Base-by-base conservation (phyloP, 257 asterid genomes). In the Misopates orontium region DNA sequence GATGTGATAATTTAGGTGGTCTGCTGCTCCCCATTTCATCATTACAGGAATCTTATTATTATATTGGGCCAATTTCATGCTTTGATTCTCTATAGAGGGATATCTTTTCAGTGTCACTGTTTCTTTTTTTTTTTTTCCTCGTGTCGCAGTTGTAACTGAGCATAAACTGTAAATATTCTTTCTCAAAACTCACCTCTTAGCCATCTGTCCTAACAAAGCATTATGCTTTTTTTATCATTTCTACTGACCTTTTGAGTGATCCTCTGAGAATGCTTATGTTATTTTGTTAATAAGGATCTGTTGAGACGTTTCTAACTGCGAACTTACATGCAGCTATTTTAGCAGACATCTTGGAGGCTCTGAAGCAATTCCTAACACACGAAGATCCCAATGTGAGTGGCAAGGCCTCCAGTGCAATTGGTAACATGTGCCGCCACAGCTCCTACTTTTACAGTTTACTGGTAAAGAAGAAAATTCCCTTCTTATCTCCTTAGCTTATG, bases 341-440 rank as follows among this genome's bases (percentile, higher is more conserved):
- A 94, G 99, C 98, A 13, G 90, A 84, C 67, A 85, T 94, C 74
- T 71, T 88, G 84, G 88, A 75, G 70, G 84, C 82, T 62, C 82
- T 94, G 76, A 90, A 83, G 80, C 80, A 69, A 67, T 86, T 86
- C 73, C 91, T 94, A 64, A 79, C 80, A 31, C 92, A 94, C 61
- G 95, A 88, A 73, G 99, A 94, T 77, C 84, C 96, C 40, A 90
- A 94, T 75, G 59, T 94, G 48, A 96, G 98, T 58, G 84, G 96
- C 55, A 90, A 91, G 82, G 77, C 96, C 62, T 90, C 98, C 85
- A 88, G 97, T 71, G 98, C 88, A 17, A 71, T 94, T 56, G 99
- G 99, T 72, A 94, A 94, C 78, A 87, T 94, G 95, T 94, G 99
- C 82, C 91, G 99, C 61, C 96, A 94, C 77, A 90, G 95, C 84